Percentiles rank a stretch among this genome's conserved stretches.
These are phyloP conservation scores for Camelina hispida DNA, from an alignment of 345 rosid species.

Conservation along the genomic window DNA sequence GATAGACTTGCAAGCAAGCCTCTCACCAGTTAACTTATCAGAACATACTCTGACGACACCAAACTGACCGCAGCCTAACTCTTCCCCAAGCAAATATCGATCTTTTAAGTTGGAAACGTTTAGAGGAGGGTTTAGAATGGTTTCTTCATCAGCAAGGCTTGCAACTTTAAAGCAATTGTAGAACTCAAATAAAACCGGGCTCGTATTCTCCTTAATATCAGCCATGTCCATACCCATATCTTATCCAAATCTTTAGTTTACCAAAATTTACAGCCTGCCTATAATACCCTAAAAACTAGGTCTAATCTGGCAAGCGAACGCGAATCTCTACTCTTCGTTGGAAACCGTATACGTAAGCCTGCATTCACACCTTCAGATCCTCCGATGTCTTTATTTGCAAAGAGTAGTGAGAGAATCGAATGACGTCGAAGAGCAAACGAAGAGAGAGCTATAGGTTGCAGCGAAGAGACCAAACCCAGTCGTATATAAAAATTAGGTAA, in stretches of 20 bases:
- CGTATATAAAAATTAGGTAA: not conserved
- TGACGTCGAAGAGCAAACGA: conserved; percentile 26
- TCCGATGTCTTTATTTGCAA: too few relatives aligned
- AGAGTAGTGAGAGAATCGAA: too few relatives aligned
- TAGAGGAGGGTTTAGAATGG: conserved; percentile 55
- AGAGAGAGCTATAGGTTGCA: conserved; percentile 29
- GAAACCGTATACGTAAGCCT: not conserved
- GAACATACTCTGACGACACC: conserved; percentile 79
- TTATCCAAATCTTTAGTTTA: conserved; percentile 14
- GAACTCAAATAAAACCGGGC: too few relatives aligned
- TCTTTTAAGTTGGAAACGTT: conserved; percentile 68
- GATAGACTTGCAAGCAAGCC: conserved; percentile 70
- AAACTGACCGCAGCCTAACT: conserved; percentile 82
- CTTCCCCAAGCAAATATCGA: conserved; percentile 67
- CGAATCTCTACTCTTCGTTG: conserved; percentile 30
- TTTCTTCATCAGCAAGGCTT: conserved; percentile 43
- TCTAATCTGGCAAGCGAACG: not conserved
- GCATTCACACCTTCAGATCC: too few relatives aligned
- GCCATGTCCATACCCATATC: conserved; percentile 57
- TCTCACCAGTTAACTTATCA: conserved; percentile 58
- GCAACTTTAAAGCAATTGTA: too few relatives aligned
- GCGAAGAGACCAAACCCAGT: conserved; percentile 43
- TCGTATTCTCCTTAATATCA: conserved; percentile 33
- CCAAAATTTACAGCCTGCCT: conserved; percentile 11
- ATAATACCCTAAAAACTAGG: not conserved